Conservation (phyloP, 208 protist species). For the Dictyostelium gargantuum region DNA sequence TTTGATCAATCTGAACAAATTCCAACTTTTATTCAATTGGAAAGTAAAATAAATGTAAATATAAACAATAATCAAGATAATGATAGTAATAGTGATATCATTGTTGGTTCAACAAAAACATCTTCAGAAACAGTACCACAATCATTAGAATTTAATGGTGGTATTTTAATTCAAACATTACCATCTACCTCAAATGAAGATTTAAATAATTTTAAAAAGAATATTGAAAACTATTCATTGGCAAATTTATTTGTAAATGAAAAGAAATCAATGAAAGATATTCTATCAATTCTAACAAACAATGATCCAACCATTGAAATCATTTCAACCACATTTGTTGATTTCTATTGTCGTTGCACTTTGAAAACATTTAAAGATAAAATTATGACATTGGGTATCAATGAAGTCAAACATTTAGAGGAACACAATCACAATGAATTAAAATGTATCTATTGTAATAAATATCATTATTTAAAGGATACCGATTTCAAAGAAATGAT, state of each 20-base stretch:
- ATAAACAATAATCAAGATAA: not conserved
- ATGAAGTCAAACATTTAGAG: slow-evolving; percentile 9
- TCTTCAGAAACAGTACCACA: too few relatives aligned
- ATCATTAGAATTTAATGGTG: slow-evolving; percentile 18
- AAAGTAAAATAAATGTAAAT: not conserved
- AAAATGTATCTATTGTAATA: slow-evolving; percentile 58
- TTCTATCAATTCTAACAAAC: not conserved
- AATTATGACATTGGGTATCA: not conserved
- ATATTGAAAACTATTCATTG: not conserved
- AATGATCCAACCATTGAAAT: not conserved
- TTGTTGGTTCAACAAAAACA: not conserved
- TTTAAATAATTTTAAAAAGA: not conserved
- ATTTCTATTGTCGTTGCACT: slow-evolving; percentile 55
- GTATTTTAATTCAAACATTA: slow-evolving; percentile 36
- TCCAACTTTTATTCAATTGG: slow-evolving; percentile 8
- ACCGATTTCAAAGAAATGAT: slow-evolving; percentile 58
- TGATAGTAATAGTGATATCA: not conserved
- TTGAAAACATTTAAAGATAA: slow-evolving; percentile 38
- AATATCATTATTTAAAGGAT: not conserved
- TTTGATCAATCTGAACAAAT: slow-evolving; percentile 53
- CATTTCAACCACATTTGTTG: slow-evolving; percentile 13
- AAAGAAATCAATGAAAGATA: slow-evolving; percentile 6
- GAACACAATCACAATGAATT: slow-evolving; percentile 33
- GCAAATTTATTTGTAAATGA: not conserved
- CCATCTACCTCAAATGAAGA: not conserved